phyloP scores from a whole-genome alignment of 208 protist species.

The Angomonas ambiguus region DNA sequence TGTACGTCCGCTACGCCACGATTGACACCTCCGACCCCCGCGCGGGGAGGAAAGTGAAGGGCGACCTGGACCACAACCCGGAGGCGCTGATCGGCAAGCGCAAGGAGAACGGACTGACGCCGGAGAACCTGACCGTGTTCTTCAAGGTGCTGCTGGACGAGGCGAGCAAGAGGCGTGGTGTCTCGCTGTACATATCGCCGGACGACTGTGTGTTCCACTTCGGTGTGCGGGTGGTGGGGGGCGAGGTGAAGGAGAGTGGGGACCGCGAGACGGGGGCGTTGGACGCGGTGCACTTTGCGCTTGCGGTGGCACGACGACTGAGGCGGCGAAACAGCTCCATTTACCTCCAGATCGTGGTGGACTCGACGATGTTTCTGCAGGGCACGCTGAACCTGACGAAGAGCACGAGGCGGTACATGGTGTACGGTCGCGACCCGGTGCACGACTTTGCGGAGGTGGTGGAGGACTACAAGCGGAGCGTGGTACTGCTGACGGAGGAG shows the following conservation, averaged over 20 bases:
- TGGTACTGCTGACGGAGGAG: conserved; percentile 34
- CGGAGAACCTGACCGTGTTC: conserved; percentile 13
- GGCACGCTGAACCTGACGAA: conserved; percentile 11
- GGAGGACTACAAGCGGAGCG: conserved; percentile 19
- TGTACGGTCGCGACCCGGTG: conserved; percentile 25
- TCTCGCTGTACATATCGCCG: conserved; percentile 9
- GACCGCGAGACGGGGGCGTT: conserved; percentile 10
- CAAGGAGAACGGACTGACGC: conserved; percentile 9
- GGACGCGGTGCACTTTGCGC: conserved; percentile 14
- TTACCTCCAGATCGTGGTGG: conserved; percentile 17
- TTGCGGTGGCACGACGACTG: conserved; percentile 14
- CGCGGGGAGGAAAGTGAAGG: neutral
- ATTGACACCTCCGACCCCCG: neutral
- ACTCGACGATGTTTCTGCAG: conserved; percentile 22
- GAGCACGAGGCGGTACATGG: conserved; percentile 18
- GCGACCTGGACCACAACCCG: conserved; percentile 13
- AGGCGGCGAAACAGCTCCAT: neutral
- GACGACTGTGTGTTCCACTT: conserved; percentile 21
- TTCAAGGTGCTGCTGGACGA: conserved; percentile 11
- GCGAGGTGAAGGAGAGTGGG: neutral
- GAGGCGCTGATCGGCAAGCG: neutral
- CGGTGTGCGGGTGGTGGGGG: conserved; percentile 2
- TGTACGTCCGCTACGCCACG: neutral
- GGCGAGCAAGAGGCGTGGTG: conserved; percentile 14
- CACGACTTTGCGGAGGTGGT: conserved; percentile 19